phyloP scores from a whole-genome alignment of 2,329 filamentous ascomycete species.

The Rutstroemia sp. region DNA sequence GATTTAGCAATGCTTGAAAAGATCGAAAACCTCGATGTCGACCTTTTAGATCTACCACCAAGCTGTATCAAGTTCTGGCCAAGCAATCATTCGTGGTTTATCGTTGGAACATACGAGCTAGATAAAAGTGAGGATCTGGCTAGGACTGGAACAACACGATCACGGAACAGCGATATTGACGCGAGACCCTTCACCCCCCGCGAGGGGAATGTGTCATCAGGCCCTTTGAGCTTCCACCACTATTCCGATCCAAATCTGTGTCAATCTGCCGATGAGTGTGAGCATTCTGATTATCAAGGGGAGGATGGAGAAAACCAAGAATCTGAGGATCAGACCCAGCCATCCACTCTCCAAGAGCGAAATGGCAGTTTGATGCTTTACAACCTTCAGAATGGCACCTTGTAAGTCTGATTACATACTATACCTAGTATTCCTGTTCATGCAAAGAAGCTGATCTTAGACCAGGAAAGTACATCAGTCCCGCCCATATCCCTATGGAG shows the following conservation, averaged over 20 bases:
- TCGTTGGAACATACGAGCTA: conserved; percentile 81
- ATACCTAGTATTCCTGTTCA: not conserved
- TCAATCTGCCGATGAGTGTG: not conserved
- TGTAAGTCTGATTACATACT: conserved; percentile 1
- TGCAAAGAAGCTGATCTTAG: conserved; percentile 10
- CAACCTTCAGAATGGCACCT: not conserved
- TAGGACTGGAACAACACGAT: conserved; percentile 12
- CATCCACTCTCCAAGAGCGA: conserved; percentile 49
- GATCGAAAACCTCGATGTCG: conserved; percentile 4
- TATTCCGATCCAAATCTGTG: not conserved
- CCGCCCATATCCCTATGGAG: conserved; percentile 52
- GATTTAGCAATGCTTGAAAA: conserved; percentile 4
- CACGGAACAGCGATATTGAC: not conserved
- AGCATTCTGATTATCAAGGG: not conserved
- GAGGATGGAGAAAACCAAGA: not conserved
- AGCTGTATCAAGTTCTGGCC: conserved; percentile 74
- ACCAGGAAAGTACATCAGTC: conserved; percentile 50
- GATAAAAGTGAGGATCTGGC: conserved; percentile 35
- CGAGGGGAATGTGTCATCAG: conserved; percentile 1
- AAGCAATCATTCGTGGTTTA: conserved; percentile 50
- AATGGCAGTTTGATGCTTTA: conserved; percentile 59
- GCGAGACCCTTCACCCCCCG: not conserved
- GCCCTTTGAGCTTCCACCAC: not conserved
- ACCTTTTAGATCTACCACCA: conserved; percentile 56
- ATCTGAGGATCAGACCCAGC: conserved; percentile 7